Percentiles rank a stretch among this genome's conserved stretches.
Conservation (phyloP, 2,329 filamentous ascomycete species). For the Penicillium glabrum region DNA sequence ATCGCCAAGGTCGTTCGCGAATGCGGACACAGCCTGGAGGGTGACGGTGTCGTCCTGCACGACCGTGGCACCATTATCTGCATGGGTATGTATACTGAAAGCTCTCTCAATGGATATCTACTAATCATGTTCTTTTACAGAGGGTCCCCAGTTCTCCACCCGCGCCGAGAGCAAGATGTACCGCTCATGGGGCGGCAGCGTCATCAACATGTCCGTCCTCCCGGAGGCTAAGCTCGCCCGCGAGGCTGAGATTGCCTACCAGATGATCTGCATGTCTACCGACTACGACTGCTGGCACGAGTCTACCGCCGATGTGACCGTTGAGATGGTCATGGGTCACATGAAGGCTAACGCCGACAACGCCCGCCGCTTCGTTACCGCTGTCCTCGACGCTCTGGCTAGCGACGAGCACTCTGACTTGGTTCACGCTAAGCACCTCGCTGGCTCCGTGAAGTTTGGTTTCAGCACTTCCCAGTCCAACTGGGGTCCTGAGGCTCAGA, state of each 20-base stretch:
- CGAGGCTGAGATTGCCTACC: constrained; percentile 94
- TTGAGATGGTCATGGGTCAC: constrained; percentile 94
- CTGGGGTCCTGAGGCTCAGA: constrained; percentile 69
- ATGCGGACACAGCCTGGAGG: constrained; percentile 75
- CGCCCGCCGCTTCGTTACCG: constrained; percentile 78
- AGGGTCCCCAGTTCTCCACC: constrained; percentile 97
- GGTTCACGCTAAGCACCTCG: constrained; percentile 77
- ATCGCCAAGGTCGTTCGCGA: constrained; percentile 74
- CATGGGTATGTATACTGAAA: constrained; percentile 65
- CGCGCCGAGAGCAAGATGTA: constrained; percentile 95
- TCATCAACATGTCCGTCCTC: constrained; percentile 97
- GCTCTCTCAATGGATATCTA: not conserved
- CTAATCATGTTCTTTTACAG: constrained; percentile 44
- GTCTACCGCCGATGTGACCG: constrained; percentile 75
- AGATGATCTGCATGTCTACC: constrained; percentile 99
- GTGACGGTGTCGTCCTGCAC: constrained; percentile 82
- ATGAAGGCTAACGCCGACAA: constrained; percentile 94
- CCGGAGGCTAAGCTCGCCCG: constrained; percentile 95
- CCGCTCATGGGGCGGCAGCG: constrained; percentile 85
- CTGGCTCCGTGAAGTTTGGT: constrained; percentile 72
- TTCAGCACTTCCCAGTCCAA: constrained; percentile 81
- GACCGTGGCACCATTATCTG: constrained; percentile 82
- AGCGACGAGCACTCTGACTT: constrained; percentile 74
- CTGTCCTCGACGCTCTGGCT: constrained; percentile 81
- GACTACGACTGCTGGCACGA: constrained; percentile 99